Evolutionary conservation across 2,329 filamentous ascomycete species (phyloP).

Genomic region (Pseudocercospora macadamiae): DNA sequence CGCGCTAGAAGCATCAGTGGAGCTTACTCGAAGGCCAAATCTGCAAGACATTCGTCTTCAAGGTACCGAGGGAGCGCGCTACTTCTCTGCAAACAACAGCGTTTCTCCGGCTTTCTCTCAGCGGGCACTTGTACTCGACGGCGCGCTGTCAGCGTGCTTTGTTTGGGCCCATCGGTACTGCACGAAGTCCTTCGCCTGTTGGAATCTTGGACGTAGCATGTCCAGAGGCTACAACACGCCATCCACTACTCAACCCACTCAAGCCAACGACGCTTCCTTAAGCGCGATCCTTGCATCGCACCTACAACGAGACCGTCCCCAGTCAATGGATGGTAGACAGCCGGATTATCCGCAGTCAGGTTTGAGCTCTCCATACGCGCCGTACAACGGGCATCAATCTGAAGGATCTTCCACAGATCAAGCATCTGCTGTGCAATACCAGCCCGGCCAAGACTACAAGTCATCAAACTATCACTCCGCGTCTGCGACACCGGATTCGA

Average conservation of each 20-base stretch:
- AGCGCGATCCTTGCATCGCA: conserved; percentile 44
- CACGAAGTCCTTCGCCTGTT: conserved; percentile 26
- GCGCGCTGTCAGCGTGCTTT: conserved; percentile 40
- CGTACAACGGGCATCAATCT: conserved; percentile 68
- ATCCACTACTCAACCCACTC: conserved; percentile 28
- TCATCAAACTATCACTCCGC: conserved; percentile 68
- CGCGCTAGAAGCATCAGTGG: conserved; percentile 38
- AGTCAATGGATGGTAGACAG: conserved; percentile 60
- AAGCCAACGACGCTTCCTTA: conserved; percentile 44
- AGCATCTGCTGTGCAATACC: conserved; percentile 88
- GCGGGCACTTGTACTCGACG: conserved; percentile 41
- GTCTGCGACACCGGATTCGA: conserved; percentile 81
- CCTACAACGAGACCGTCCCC: conserved; percentile 42
- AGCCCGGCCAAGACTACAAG: conserved; percentile 78
- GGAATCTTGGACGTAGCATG: conserved; percentile 51
- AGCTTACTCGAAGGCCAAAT: conserved; percentile 37
- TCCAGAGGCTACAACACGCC: conserved; percentile 45
- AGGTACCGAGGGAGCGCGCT: conserved; percentile 46
- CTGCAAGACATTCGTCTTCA: conserved; percentile 55
- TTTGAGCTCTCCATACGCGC: conserved; percentile 57
- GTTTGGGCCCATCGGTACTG: conserved; percentile 38
- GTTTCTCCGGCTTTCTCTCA: conserved; percentile 36
- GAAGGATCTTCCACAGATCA: conserved; percentile 86
- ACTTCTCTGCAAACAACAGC: conserved; percentile 41
- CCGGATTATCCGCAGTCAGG: conserved; percentile 56